Conservation (phyloP, 768 basidiomycete species). For the Scleroderma bovista region DNA sequence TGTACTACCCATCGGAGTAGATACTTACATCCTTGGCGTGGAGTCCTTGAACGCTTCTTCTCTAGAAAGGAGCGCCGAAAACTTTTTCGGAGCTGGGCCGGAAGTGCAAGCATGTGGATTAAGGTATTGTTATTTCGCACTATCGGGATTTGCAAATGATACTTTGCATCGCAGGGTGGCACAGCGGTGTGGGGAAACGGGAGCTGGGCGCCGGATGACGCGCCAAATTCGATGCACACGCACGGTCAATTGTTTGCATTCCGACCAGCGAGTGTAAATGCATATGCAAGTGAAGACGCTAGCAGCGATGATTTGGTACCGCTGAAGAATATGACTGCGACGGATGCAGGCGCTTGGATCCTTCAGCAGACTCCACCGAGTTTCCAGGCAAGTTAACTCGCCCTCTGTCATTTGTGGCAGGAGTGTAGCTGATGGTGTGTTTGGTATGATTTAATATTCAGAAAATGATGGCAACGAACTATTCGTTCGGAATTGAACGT, state of each 20-base stretch:
- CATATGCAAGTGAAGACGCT: constrained; percentile 1
- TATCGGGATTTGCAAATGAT: not conserved
- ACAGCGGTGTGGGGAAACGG: constrained; percentile 78
- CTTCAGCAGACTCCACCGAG: constrained; percentile 71
- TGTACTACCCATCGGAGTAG: not conserved
- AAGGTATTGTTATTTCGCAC: constrained; percentile 48
- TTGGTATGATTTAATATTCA: not conserved
- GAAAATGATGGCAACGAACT: constrained; percentile 83
- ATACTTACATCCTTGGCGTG: not conserved
- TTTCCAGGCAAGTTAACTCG: constrained; percentile 57
- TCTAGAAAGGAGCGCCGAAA: constrained; percentile 83
- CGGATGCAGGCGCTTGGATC: constrained; percentile 73
- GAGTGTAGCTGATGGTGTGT: not conserved
- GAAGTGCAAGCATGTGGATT: constrained; percentile 90
- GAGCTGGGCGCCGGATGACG: constrained; percentile 77
- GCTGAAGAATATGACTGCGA: constrained; percentile 67
- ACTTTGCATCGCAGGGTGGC: constrained; percentile 52
- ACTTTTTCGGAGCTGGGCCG: constrained; percentile 93
- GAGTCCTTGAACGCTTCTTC: constrained; percentile 85
- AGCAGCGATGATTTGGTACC: constrained; percentile 5
- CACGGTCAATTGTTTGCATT: constrained; percentile 87
- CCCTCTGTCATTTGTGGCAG: not conserved
- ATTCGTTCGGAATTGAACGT: constrained; percentile 84
- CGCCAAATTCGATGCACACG: constrained; percentile 43
- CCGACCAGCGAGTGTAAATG: constrained; percentile 31